phyloP scores from a whole-genome alignment of 768 basidiomycete genomes.

The Russula abietina region DNA sequence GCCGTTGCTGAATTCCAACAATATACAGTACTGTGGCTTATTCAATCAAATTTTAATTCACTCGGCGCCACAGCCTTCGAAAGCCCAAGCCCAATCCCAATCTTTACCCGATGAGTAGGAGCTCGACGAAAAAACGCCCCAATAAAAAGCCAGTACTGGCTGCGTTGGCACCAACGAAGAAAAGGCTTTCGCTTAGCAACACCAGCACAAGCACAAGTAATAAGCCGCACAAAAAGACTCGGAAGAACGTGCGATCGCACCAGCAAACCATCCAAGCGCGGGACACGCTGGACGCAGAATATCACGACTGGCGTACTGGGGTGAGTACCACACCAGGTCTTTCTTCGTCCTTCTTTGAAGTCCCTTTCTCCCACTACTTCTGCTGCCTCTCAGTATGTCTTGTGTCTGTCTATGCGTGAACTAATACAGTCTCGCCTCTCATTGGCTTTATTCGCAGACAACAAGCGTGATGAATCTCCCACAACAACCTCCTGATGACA shows the following conservation, averaged over 20 bases:
- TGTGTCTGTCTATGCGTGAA: too few relatives aligned
- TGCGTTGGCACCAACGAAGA: background rate
- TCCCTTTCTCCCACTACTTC: too few relatives aligned
- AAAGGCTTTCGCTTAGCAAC: background rate
- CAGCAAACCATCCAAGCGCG: conserved; percentile 8
- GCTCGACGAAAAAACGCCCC: background rate
- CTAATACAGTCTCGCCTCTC: background rate
- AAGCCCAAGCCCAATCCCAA: too few relatives aligned
- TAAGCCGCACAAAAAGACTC: background rate
- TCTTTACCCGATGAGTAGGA: background rate
- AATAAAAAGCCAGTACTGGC: background rate
- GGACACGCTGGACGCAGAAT: conserved; percentile 10
- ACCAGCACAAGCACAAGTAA: background rate
- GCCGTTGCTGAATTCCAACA: too few relatives aligned
- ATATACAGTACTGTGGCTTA: too few relatives aligned
- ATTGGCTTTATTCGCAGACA: background rate
- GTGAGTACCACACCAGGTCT: background rate
- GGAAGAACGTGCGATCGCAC: background rate
- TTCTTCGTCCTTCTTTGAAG: background rate
- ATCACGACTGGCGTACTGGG: background rate
- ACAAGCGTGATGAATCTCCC: background rate
- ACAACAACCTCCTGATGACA: background rate
- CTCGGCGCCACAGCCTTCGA: too few relatives aligned
- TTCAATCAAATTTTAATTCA: background rate
- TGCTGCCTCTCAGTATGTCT: too few relatives aligned